Base-by-base conservation (phyloP, 2,329 filamentous ascomycete genomes). In the Aureobasidium pullulans region DNA sequence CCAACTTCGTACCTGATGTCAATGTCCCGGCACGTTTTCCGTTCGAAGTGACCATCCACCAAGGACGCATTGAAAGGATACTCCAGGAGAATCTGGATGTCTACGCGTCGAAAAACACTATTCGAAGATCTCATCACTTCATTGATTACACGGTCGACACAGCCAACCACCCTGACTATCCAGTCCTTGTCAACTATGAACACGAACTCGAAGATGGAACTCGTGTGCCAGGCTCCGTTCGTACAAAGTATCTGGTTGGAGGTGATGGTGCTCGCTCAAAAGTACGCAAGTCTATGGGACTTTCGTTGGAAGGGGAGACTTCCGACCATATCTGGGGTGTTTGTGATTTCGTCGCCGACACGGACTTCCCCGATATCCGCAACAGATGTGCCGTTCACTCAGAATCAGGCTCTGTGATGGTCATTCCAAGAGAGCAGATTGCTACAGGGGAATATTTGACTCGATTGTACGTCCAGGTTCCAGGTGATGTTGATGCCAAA, bases 341-440 rank as follows among this genome's bases (percentile, higher is more conserved):
- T 34, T 39, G 68, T 28, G 68, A 71, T 59, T 62, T 67, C 32
- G 56, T 68, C 6, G 62, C 65, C 6, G 62, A 66, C 40, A 70
- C 67, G 5, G 62, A 69, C 48, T 70, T 70, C 36, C 67, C 88
- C 0, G 88, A 91, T 68, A 90, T 91, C 67, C 86, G 89, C 78
- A 86, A 87, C 79, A 87, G 88, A 76, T 88, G 85, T 66, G 88
- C 86, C 0, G 88, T 91, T 62, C 87, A 89, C 69, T 88, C 86
- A 7, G 62, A 61, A 10, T 76, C 85, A 57, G 87, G 87, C 1
- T 89, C 86, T 9, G 84, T 90, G 66, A 89, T 91, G 86, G 83
- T 90, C 1, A 90, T 91, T 62, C 87, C 87, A 1, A 79, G 87
- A 28, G 87, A 89, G 68, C 69, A 70, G 60, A 62, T 57, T 31